Evolutionary conservation across 345 rosid genomes (phyloP), one percentile per base, ranked within the genome.

Genomic region (Pugionium dolabratum): DNA sequence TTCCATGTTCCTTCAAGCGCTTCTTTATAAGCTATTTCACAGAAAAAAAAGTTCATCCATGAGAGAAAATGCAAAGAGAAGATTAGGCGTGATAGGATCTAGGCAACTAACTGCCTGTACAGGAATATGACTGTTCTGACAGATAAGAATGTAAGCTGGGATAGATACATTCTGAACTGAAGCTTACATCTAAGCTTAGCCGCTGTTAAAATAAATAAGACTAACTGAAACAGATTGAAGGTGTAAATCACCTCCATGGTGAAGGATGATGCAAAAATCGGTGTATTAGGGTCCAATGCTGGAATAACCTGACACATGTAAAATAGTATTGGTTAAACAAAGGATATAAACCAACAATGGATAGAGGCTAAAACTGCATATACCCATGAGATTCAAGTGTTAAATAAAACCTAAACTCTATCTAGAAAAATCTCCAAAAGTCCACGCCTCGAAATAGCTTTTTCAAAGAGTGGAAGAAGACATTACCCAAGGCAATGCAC

Each of bases 401-500:
- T 67, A 66, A 66, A 6, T 3, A 39, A 67, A 67, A 7, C 42
- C n/a, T 36, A 41, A 32, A 39, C 40, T 18, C 18, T 18, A 18
- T 18, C 18, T 18, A 18, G 18, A 18, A 18, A 18, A 29, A 47
- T 4, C 29, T 39, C 58, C n/a, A 11, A 53, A 52, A 52, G 48
- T 51, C 1, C 37, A 45, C 18, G 37, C 31, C 44, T 54, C 11
- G 9, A 7, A 6, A 34, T 28, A n/a, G 28, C 1, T 2, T 43
- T 54, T 35, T 67, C 26, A 0, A 66, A 55, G 65, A 76, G 74
- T 67, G 59, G 84, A 77, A 68, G 77, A 87, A 81, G 77, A 67
- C 81, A 69, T 86, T 94, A 94, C 99, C 99, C 99, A 94, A 71
- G 99, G 97, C 95, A 94, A 88, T 48, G 99, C 97, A 84, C 99